Conservation (phyloP, 768 basidiomycete genomes). For the Lactarius tabidus region DNA sequence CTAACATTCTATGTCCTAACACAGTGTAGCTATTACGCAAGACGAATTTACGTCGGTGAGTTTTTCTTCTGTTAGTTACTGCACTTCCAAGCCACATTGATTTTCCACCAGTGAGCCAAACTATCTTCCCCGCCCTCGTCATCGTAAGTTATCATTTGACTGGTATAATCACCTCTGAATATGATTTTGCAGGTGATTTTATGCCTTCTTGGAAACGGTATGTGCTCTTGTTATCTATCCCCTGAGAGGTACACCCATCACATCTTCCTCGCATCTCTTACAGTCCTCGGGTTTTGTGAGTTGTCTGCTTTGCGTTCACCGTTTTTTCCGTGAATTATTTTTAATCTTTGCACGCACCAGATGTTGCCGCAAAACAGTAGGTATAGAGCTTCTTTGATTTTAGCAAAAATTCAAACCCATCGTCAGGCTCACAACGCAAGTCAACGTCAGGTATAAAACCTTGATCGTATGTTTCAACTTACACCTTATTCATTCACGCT, state of each 20-base stretch:
- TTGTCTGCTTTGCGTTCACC: constrained; percentile 1
- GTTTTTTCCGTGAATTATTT: not conserved
- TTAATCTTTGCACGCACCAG: constrained; percentile 29
- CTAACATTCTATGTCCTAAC: not conserved
- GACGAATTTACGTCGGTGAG: constrained; percentile 9
- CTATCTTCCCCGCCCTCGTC: not conserved
- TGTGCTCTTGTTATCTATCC: constrained; percentile 13
- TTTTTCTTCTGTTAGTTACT: not conserved
- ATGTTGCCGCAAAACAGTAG: constrained; percentile 46
- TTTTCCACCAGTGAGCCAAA: not conserved
- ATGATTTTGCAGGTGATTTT: constrained; percentile 30
- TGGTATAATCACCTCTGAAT: not conserved
- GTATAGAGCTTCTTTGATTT: constrained; percentile 11
- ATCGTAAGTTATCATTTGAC: not conserved
- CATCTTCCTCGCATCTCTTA: not conserved
- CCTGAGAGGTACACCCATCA: not conserved
- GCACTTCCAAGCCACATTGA: not conserved
- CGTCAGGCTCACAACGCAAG: constrained; percentile 30
- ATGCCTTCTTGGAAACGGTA: constrained; percentile 43
- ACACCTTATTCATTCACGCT: not conserved
- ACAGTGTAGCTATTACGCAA: constrained; percentile 1
- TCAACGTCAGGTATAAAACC: constrained; percentile 32
- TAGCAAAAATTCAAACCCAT: constrained; percentile 10
- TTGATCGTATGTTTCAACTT: constrained; percentile 31
- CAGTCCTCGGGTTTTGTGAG: constrained; percentile 29